Evolutionary conservation across 345 rosid species (phyloP).

Genomic region (Dipteronia dyeriana): DNA sequence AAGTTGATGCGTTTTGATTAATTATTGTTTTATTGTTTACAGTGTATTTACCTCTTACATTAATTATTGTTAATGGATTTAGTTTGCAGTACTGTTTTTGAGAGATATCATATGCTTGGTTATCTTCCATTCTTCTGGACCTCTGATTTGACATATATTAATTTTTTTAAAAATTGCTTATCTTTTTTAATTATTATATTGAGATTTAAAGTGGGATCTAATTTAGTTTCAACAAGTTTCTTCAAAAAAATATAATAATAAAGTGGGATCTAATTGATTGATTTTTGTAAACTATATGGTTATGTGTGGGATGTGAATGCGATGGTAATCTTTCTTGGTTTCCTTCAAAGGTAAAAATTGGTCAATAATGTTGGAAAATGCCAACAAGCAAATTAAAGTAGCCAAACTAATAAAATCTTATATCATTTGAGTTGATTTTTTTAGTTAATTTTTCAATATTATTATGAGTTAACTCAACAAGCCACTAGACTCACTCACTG

Average conservation of each 20-base stretch:
- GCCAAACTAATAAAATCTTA: too few species aligned
- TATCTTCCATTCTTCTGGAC: background rate
- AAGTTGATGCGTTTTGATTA: background rate
- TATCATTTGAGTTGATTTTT: too few species aligned
- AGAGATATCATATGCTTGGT: slow-evolving; percentile 14
- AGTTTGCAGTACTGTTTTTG: background rate
- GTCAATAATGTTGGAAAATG: background rate
- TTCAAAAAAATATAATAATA: too few species aligned
- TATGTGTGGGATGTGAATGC: background rate
- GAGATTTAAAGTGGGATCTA: background rate
- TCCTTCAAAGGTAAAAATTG: background rate
- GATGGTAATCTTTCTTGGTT: background rate
- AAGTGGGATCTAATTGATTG: background rate
- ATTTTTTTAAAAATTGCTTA: background rate
- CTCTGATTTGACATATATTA: slow-evolving; percentile 5
- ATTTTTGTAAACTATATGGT: background rate
- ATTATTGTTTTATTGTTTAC: slow-evolving; percentile 4
- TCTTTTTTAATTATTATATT: background rate
- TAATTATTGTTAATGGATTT: too few species aligned
- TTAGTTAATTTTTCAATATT: too few species aligned
- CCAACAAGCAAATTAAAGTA: background rate
- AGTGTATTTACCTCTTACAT: too few species aligned
- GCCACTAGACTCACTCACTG: background rate
- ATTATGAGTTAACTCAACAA: background rate
- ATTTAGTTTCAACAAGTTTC: too few species aligned